These are phyloP conservation scores for Globisporangium okanoganense DNA, from an alignment of 352 stramenopile genomes.

Conservation along the genomic window DNA sequence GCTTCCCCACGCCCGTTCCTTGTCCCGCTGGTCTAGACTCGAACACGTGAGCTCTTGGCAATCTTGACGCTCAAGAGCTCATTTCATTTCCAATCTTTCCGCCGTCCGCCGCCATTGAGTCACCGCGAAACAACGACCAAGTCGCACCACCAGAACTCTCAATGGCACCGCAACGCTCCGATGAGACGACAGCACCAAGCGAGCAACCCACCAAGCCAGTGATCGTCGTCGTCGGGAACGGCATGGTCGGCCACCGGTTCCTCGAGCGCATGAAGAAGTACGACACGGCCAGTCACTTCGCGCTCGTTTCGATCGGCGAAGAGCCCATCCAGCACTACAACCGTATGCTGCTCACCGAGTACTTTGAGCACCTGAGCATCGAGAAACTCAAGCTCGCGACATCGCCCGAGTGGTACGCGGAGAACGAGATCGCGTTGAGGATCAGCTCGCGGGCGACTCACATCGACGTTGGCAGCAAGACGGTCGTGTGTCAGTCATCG, in stretches of 20 bases:
- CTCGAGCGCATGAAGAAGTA: slow-evolving; percentile 74
- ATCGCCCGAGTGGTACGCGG: slow-evolving; percentile 82
- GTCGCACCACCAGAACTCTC: slow-evolving; percentile 4
- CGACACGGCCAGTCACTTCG: slow-evolving; percentile 50
- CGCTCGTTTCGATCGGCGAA: slow-evolving; percentile 90
- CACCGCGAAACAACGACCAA: slow-evolving; percentile 12
- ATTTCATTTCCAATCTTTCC: slow-evolving; percentile 9
- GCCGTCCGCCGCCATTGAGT: slow-evolving; percentile 10
- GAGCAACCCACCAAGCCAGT: slow-evolving; percentile 29
- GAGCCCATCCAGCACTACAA: slow-evolving; percentile 91
- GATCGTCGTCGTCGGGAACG: slow-evolving; percentile 89
- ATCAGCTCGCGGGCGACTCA: slow-evolving; percentile 69
- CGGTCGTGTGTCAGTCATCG: slow-evolving; percentile 37
- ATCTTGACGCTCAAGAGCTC: slow-evolving; percentile 1
- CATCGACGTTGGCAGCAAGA: slow-evolving; percentile 79
- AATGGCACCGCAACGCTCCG: slow-evolving; percentile 8
- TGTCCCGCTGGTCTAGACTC: not conserved
- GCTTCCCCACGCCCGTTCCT: not conserved
- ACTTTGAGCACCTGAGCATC: slow-evolving; percentile 90
- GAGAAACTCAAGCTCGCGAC: slow-evolving; percentile 80
- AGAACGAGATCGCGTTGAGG: slow-evolving; percentile 75
- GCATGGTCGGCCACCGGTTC: slow-evolving; percentile 90
- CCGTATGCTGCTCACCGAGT: slow-evolving; percentile 89
- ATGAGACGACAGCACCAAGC: not conserved
- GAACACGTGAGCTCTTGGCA: not conserved